These are phyloP conservation scores for Kandelia obovata DNA, from an alignment of 345 rosid genomes.

Conservation along the genomic window DNA sequence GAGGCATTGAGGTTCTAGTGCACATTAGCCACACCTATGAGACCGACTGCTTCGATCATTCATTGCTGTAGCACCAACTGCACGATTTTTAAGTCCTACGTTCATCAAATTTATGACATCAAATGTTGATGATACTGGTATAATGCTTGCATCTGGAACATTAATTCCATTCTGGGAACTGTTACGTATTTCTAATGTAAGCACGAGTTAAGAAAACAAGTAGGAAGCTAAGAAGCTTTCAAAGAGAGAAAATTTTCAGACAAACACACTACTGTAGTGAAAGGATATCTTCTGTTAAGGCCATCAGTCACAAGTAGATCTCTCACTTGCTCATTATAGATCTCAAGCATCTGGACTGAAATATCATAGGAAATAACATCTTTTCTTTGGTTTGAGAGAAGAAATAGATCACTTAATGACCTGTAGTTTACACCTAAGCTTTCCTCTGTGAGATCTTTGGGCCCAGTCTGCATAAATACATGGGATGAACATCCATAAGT, in stretches of 20 bases:
- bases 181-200: constrained; percentile 33
- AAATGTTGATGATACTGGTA: constrained; percentile 26
- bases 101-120: constrained; percentile 33
- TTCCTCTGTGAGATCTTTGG: constrained; percentile 28
- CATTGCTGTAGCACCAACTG: constrained; percentile 32
- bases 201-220: constrained; percentile 22
- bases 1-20: background rate
- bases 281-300: constrained; percentile 34
- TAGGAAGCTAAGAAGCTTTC: background rate
- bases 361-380: constrained; percentile 27
- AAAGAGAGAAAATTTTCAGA: constrained; percentile 3
- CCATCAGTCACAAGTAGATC: constrained; percentile 26
- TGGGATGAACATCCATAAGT: constrained; percentile 5
- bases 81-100: constrained; percentile 28
- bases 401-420: constrained; percentile 34
- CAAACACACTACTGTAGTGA: background rate
- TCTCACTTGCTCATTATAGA: constrained; percentile 35
- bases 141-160: constrained; percentile 28
- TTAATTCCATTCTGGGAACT: constrained; percentile 35
- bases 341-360: constrained; percentile 34
- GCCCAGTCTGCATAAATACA: constrained; percentile 29
- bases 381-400: constrained; percentile 28
- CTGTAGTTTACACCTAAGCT: constrained; percentile 32
- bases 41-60: constrained; percentile 35
- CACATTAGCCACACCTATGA: constrained; percentile 19